Percentiles rank a stretch among this genome's conserved stretches.
These are phyloP conservation scores for Wickerhamomyces ciferrii DNA, from an alignment of 805 yeast species.

Conservation along the genomic window DNA sequence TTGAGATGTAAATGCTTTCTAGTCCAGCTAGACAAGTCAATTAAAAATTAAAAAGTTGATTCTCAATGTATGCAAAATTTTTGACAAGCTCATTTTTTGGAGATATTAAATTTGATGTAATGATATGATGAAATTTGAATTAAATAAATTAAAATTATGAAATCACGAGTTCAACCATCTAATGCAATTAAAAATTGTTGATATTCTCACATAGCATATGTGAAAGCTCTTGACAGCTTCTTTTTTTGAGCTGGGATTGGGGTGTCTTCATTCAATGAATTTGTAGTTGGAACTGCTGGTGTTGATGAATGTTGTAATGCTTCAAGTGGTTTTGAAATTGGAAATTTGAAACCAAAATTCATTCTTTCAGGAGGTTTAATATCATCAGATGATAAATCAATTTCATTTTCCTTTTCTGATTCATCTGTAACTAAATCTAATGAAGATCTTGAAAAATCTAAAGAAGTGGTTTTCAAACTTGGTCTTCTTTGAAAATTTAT, in stretches of 20 bases:
- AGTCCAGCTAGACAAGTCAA: not conserved
- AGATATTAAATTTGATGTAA: not conserved
- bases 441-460: constrained; percentile 12
- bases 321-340: not conserved
- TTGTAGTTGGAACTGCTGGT: not conserved
- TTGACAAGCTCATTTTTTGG: not conserved
- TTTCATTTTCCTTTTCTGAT: not conserved
- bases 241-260: not conserved
- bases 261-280: not conserved
- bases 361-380: constrained; percentile 19
- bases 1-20: not conserved
- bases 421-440: not conserved
- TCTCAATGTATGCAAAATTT: not conserved
- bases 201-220: not conserved
- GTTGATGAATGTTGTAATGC: not conserved
- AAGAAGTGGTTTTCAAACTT: constrained; percentile 11
- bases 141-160: no score
- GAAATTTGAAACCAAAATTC: constrained; percentile 12
- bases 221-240: not conserved
- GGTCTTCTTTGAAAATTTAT: constrained; percentile 16
- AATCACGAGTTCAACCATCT: not conserved
- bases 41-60: not conserved
- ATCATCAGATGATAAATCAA: not conserved
- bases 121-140: not conserved
- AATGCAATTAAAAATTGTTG: not conserved